Conservation (phyloP, 495 filamentous ascomycete genomes). For the Mytilinidion resinicola region DNA sequence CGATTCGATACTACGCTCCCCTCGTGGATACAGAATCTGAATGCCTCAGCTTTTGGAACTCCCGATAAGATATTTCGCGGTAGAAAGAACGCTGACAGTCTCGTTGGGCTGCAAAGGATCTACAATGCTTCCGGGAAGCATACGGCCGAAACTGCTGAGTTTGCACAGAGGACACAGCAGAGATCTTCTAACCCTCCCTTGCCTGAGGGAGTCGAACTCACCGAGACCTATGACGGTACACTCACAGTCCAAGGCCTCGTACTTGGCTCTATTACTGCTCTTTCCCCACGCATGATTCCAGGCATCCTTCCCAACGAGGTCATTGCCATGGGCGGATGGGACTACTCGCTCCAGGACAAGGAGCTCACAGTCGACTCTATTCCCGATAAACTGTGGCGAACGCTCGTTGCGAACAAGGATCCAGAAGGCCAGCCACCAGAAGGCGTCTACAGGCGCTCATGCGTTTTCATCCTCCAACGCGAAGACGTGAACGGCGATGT, state of each 20-base stretch:
- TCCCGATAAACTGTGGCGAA: slow-evolving; percentile 1
- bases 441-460: not conserved
- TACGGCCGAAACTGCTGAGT: not conserved
- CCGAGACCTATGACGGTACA: not conserved
- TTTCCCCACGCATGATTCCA: not conserved
- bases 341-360: not conserved
- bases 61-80: not conserved
- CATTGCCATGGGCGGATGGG: not conserved
- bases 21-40: not conserved
- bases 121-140: not conserved
- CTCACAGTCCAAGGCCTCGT: not conserved
- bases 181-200: too few relatives aligned
- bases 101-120: not conserved
- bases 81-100: not conserved
- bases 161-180: not conserved
- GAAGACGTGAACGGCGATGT: not conserved
- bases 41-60: not conserved
- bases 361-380: not conserved
- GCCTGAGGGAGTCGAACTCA: not conserved
- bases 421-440: not conserved
- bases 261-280: not conserved
- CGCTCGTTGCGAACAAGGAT: not conserved
- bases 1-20: not conserved
- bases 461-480: not conserved
- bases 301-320: not conserved